phyloP scores from a whole-genome alignment of 2,329 filamentous ascomycete species.

The Hypomyces rosellus region DNA sequence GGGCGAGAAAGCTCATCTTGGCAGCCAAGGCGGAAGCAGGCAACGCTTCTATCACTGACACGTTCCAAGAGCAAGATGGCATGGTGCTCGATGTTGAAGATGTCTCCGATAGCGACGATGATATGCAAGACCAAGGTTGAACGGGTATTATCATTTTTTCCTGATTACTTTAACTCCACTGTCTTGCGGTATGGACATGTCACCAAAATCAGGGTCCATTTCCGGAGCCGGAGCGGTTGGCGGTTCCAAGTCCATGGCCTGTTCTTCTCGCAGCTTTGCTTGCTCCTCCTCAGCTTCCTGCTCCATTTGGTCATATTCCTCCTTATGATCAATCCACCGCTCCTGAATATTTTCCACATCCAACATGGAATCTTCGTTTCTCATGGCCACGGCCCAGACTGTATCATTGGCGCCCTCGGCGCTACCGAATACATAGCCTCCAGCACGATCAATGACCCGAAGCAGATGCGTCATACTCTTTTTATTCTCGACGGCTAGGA shows the following conservation, averaged over 20 bases:
- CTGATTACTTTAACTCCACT: constrained; percentile 67
- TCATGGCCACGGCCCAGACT: constrained; percentile 95
- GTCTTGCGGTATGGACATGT: constrained; percentile 47
- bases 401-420: constrained; percentile 91
- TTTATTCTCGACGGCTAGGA: constrained; percentile 92
- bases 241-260: constrained; percentile 31
- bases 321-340: constrained; percentile 87
- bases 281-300: constrained; percentile 69
- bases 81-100: constrained; percentile 38
- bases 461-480: constrained; percentile 92
- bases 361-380: constrained; percentile 65
- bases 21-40: constrained; percentile 47
- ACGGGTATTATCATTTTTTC: constrained; percentile 47
- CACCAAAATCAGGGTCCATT: constrained; percentile 44
- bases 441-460: constrained; percentile 81
- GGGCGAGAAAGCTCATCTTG: constrained; percentile 66
- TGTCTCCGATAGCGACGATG: constrained; percentile 37
- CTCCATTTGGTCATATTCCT: constrained; percentile 79
- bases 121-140: constrained; percentile 39
- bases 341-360: constrained; percentile 90
- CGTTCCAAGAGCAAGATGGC: constrained; percentile 21
- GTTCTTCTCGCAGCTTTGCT: constrained; percentile 41
- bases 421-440: constrained; percentile 86
- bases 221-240: constrained; percentile 13
- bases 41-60: constrained; percentile 15